Conservation (phyloP, 768 basidiomycete genomes). For the Boletellus ananiceps region DNA sequence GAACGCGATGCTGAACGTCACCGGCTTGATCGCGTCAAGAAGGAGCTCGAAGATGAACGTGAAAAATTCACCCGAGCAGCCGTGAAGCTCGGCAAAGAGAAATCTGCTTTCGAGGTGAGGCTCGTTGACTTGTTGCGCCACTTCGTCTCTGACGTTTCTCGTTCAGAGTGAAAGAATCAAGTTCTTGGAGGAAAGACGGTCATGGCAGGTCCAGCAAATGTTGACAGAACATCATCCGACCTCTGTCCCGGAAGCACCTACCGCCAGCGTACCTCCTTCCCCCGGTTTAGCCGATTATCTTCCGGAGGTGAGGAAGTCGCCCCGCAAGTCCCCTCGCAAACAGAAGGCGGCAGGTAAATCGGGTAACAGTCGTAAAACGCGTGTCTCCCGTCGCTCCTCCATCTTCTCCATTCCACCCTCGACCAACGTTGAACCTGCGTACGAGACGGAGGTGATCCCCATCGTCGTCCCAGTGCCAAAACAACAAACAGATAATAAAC, state of each 20-base stretch:
- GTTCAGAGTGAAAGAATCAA: conserved; percentile 55
- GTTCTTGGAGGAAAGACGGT: conserved; percentile 65
- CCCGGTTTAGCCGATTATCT: conserved; percentile 22
- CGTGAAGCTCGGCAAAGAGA: conserved; percentile 59
- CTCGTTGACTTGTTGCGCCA: background rate
- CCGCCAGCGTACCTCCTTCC: conserved; percentile 11
- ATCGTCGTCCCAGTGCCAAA: conserved; percentile 27
- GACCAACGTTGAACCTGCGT: conserved; percentile 38
- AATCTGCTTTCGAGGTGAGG: conserved; percentile 59
- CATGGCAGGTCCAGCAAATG: conserved; percentile 66
- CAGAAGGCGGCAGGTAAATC: conserved; percentile 45
- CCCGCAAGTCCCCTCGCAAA: conserved; percentile 44
- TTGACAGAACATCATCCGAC: conserved; percentile 52
- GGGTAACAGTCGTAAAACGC: conserved; percentile 40
- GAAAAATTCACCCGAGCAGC: conserved; percentile 60
- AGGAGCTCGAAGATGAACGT: conserved; percentile 62
- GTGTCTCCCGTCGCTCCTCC: conserved; percentile 45
- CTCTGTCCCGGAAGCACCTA: conserved; percentile 20
- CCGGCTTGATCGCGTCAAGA: conserved; percentile 46
- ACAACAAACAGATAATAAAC: conserved; percentile 18
- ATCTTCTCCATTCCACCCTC: conserved; percentile 34
- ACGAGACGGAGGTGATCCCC: conserved; percentile 50
- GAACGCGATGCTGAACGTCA: conserved; percentile 51
- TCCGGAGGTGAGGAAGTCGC: conserved; percentile 36
- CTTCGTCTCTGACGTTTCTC: conserved; percentile 1